Evolutionary conservation across 2,329 filamentous ascomycete species (phyloP).

Genomic region (Diplodia seriata): DNA sequence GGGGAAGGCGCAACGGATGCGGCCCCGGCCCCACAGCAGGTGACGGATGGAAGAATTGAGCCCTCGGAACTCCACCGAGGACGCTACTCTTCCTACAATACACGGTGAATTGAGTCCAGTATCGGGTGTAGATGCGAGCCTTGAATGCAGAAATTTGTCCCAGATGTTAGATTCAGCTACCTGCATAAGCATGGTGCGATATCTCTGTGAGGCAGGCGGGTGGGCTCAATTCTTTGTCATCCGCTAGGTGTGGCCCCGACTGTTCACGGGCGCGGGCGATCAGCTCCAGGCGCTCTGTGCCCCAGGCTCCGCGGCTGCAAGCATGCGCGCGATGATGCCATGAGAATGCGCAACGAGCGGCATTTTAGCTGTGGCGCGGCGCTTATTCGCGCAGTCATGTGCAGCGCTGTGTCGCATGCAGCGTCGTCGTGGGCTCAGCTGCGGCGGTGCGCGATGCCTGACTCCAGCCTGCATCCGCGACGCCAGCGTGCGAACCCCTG

Average conservation of each 20-base stretch:
- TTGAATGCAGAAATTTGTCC: too few relatives aligned
- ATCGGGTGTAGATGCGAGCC: too few relatives aligned
- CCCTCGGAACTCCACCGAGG: too few relatives aligned
- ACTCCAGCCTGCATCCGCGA: constrained; percentile 1
- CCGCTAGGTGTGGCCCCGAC: neutral
- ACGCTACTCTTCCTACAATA: too few relatives aligned
- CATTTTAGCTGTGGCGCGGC: constrained; percentile 4
- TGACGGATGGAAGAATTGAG: too few relatives aligned
- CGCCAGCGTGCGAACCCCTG: constrained; percentile 21
- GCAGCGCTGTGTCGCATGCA: neutral
- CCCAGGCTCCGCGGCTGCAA: constrained; percentile 19
- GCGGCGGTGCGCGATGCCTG: neutral
- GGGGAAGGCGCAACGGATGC: neutral
- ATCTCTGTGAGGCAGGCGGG: too few relatives aligned
- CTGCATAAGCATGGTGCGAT: too few relatives aligned
- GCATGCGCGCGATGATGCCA: constrained; percentile 21
- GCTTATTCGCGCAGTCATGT: constrained; percentile 4
- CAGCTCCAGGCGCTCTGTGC: neutral
- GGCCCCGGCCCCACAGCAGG: too few relatives aligned
- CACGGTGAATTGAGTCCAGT: too few relatives aligned
- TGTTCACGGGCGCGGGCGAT: neutral
- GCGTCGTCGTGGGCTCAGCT: neutral
- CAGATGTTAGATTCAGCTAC: too few relatives aligned
- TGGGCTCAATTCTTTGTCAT: too few relatives aligned
- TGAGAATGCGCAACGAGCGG: constrained; percentile 17